These are phyloP conservation scores for Pleurozium schreberi DNA, from an alignment of 225 moss, liverwort and hornwort species.

Conservation along the genomic window DNA sequence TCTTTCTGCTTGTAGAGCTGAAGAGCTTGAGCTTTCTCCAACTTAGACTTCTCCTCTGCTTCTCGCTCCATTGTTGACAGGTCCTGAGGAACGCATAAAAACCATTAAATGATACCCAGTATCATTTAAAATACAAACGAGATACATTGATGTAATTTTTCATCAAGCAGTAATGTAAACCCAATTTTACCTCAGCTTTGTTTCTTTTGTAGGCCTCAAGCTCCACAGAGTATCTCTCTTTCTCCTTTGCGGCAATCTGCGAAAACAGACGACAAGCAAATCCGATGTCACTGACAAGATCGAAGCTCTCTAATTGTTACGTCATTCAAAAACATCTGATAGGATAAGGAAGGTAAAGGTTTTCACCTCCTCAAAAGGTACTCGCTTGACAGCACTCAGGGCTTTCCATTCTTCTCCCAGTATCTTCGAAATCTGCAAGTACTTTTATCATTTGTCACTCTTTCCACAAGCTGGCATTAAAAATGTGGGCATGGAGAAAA, in stretches of 20 bases:
- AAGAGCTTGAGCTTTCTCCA: slow-evolving; percentile 58
- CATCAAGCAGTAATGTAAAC: background rate
- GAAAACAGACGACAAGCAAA: background rate
- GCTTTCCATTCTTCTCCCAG: slow-evolving; percentile 88
- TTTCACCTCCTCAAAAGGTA: slow-evolving; percentile 62
- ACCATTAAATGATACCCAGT: background rate
- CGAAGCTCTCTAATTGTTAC: background rate
- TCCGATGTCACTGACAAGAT: background rate
- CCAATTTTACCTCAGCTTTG: slow-evolving; percentile 45
- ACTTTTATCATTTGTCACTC: background rate
- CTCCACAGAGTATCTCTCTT: slow-evolving; percentile 59
- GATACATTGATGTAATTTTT: background rate
- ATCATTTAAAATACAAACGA: background rate
- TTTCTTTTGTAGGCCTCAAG: slow-evolving; percentile 71
- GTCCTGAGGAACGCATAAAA: slow-evolving; percentile 27
- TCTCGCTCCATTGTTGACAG: slow-evolving; percentile 39
- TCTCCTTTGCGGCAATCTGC: slow-evolving; percentile 65
- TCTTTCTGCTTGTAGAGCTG: slow-evolving; percentile 71
- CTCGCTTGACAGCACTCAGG: slow-evolving; percentile 33
- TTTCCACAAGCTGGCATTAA: background rate
- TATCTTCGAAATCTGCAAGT: slow-evolving; percentile 59
- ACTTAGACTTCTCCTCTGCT: slow-evolving; percentile 37
- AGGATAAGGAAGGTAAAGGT: background rate
- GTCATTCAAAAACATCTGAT: background rate
- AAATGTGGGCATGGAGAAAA: background rate